These are phyloP conservation scores for Fomitopsis schrenkii DNA, from an alignment of 1,284 basidiomycete species.

Conservation along the genomic window DNA sequence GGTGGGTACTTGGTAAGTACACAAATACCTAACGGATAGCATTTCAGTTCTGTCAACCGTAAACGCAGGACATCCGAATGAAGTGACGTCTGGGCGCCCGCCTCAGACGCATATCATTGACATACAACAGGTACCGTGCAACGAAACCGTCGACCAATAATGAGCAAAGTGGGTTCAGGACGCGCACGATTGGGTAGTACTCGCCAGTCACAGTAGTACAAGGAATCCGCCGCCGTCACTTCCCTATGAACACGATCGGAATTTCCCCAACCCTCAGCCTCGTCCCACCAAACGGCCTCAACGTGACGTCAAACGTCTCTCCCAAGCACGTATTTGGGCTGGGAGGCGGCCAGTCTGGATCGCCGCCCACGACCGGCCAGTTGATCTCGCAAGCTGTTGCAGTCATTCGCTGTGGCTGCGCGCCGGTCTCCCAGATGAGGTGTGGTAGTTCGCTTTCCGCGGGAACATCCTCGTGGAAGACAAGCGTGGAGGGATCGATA, in stretches of 20 bases:
- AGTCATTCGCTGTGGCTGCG: conserved; percentile 46
- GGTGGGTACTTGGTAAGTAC: too few species aligned
- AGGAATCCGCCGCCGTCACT: not conserved
- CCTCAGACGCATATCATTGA: too few species aligned
- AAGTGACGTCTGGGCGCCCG: too few species aligned
- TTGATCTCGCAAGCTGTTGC: conserved; percentile 47
- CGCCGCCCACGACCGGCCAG: conserved; percentile 31
- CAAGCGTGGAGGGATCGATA: conserved; percentile 48
- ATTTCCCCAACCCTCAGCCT: conserved; percentile 5
- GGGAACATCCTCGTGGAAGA: conserved; percentile 32
- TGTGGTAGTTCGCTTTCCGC: conserved; percentile 39
- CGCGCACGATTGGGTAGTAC: too few species aligned
- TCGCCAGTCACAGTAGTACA: not conserved
- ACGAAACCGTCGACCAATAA: too few species aligned
- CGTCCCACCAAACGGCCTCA: conserved; percentile 7
- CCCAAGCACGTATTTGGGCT: conserved; percentile 1
- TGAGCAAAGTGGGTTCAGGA: too few species aligned
- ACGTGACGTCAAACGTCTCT: not conserved
- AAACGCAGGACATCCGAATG: too few species aligned
- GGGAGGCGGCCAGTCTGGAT: conserved; percentile 2
- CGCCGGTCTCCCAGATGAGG: conserved; percentile 51
- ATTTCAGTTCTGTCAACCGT: too few species aligned
- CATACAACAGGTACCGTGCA: too few species aligned
- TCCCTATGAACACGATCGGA: not conserved
- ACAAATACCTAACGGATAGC: too few species aligned